phyloP scores from a whole-genome alignment of 805 yeast genomes.

The Kluyveromyces siamensis region DNA sequence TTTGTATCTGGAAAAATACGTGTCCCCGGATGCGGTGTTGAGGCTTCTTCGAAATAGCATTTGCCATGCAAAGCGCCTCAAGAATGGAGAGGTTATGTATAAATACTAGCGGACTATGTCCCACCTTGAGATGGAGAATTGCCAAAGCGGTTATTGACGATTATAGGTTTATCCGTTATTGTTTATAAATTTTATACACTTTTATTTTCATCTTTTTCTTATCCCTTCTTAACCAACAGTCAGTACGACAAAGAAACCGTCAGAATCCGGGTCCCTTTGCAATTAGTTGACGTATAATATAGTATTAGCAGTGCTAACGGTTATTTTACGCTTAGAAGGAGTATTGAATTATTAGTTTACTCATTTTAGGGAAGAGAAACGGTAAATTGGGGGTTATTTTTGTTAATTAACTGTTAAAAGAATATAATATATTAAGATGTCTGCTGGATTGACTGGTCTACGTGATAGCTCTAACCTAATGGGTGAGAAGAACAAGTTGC shows the following conservation, averaged over 20 bases:
- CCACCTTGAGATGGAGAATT: no score
- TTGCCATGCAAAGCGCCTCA: neutral
- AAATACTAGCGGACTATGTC: neutral
- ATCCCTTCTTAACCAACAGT: neutral
- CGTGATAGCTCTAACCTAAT: conserved; percentile 28
- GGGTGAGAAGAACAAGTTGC: conserved; percentile 43
- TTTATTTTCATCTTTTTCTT: neutral
- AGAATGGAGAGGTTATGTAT: neutral
- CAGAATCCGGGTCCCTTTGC: neutral
- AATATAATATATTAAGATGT: neutral
- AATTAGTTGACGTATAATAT: neutral
- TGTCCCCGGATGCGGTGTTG: neutral
- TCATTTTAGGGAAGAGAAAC: neutral
- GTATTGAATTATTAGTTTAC: neutral
- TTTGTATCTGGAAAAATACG: neutral
- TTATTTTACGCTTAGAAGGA: neutral
- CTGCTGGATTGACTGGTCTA: conserved; percentile 18
- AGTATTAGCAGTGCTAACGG: neutral
- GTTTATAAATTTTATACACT: no score
- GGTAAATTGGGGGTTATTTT: neutral
- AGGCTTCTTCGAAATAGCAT: neutral
- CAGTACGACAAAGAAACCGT: neutral
- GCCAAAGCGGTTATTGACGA: no score
- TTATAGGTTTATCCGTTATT: no score
- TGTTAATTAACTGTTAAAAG: neutral